Conservation (phyloP, 148 eudicot species). For the Chenopodium suecicum region DNA sequence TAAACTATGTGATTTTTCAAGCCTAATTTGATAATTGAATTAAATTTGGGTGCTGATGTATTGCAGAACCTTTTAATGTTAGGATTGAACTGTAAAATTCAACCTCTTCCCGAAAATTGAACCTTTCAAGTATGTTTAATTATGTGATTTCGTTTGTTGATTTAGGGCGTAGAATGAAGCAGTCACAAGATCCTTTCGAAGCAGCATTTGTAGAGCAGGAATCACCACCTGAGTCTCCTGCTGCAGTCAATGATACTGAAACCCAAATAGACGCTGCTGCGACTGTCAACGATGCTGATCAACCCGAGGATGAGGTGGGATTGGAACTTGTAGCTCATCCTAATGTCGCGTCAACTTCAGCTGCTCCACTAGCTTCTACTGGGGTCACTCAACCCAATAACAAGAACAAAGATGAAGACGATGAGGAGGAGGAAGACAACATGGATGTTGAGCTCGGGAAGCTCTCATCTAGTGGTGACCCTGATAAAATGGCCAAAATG, state of each 20-base stretch:
- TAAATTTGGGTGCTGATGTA: too few species aligned
- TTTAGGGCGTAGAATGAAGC: constrained; percentile 40
- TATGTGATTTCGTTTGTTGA: neutral
- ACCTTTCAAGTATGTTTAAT: too few species aligned
- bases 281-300: constrained; percentile 30
- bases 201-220: constrained; percentile 76
- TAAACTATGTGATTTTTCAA: too few species aligned
- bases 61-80: too few species aligned
- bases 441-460: constrained; percentile 83
- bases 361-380: constrained; percentile 30
- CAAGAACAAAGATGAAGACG: constrained; percentile 74
- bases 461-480: constrained; percentile 53
- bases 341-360: constrained; percentile 37
- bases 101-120: too few species aligned
- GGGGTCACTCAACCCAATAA: constrained; percentile 24
- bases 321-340: constrained; percentile 20
- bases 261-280: constrained; percentile 38
- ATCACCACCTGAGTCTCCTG: constrained; percentile 78
- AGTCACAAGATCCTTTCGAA: constrained; percentile 91
- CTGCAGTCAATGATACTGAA: constrained; percentile 44
- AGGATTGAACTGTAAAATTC: too few species aligned
- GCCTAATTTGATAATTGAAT: too few species aligned
- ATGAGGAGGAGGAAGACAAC: constrained; percentile 84
- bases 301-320: constrained; percentile 35
- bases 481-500: constrained; percentile 89